These are phyloP conservation scores for Fraxinus nigra DNA, from an alignment of 305 asterid species.

Conservation along the genomic window DNA sequence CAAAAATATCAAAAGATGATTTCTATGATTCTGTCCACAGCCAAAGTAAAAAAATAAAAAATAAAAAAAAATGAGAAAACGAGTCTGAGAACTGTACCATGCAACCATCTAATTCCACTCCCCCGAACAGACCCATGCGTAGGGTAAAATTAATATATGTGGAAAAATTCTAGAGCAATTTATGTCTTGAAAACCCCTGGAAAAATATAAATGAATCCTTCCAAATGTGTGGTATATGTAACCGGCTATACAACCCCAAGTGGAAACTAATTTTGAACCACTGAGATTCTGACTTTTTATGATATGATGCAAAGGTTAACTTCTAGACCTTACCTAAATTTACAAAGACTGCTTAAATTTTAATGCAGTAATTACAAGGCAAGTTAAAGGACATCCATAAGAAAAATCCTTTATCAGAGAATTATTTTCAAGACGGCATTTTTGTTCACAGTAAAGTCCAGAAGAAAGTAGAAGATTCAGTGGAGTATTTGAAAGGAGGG, in stretches of 20 bases:
- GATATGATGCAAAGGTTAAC: not conserved
- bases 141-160: not conserved
- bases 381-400: not conserved
- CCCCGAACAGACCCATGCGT: not conserved
- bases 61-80: not conserved
- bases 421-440: not conserved
- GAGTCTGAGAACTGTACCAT: not conserved
- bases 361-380: not conserved
- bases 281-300: not conserved
- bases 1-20: not conserved
- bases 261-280: not conserved
- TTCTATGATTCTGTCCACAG: not conserved
- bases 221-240: not conserved
- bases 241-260: not conserved
- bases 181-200: not conserved
- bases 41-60: not conserved
- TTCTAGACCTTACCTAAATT: not conserved
- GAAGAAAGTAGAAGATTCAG: not conserved
- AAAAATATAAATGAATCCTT: not conserved
- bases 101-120: not conserved
- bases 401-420: not conserved
- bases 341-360: not conserved
- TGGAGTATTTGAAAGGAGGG: not conserved
- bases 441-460: not conserved
- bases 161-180: not conserved